Base-by-base conservation (phyloP, 2,329 filamentous ascomycete genomes). In the Alternaria viburni region DNA sequence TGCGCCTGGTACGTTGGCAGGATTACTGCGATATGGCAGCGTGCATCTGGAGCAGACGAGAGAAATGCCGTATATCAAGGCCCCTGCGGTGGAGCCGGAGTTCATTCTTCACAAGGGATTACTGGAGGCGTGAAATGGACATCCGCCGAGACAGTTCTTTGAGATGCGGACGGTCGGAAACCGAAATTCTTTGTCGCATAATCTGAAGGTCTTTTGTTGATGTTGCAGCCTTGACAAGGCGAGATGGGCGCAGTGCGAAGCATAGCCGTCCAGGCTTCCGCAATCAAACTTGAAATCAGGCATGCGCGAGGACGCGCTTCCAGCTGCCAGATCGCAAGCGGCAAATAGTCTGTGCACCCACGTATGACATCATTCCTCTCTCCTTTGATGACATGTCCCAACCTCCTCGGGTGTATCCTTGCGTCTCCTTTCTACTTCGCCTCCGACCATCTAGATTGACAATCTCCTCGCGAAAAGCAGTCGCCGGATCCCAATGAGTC, bases 31-130 rank as follows among this genome's bases (percentile, higher is more conserved):
- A 26, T 79, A 77, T 45, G 79, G 77, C 0, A 77, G 77, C 41
- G 65, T 79, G 2, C 71, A 79, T 62, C 72, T 80, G 28, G 73
- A 77, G 45, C 79, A 81, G 68, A 77, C 66, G 12, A 70, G 79
- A 26, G 77, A 50, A 2, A 70, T 76, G 45, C 59, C 57, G 15
- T 74, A 70, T 50, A 62, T 74, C 10, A 62, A 74, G 13, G 63
- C 70, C 9, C 50, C 64, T 30, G 50, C 51, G 46, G 67, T 69
- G 2, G 59, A 57, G 1, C 32, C 55, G 2, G 57, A 65, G 11
- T 26, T 59, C 8, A 64, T 73, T 10, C 66, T 77, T 15, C 65
- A 59, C n/a, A 75, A 74, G 44, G 72, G 68, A 9, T 11, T 74
- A 10, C 21, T 67, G 15, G 72, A 74, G 55, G 49, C 44, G 36